These are phyloP conservation scores for Decorospora gaudefroyi DNA, from an alignment of 2,329 filamentous ascomycete species.

Conservation along the genomic window DNA sequence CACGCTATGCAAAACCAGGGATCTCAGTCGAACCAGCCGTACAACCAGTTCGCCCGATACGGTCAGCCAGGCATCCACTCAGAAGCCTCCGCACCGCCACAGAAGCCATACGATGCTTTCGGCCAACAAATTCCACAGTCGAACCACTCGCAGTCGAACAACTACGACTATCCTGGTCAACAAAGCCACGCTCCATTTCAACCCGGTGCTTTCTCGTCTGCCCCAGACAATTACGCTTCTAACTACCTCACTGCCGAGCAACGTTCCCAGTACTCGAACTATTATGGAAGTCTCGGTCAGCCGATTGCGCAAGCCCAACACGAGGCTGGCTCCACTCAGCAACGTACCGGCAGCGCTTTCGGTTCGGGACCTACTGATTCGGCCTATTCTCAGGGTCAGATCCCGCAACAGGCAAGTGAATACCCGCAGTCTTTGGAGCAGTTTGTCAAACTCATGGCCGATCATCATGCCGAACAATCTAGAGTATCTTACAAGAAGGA, in stretches of 20 bases:
- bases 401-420: conserved; percentile 58
- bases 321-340: conserved; percentile 71
- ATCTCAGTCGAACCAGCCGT: conserved; percentile 51
- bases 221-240: conserved; percentile 76
- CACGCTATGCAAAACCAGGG: conserved; percentile 60
- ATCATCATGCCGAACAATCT: conserved; percentile 7
- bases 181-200: conserved; percentile 63
- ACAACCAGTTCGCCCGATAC: conserved; percentile 72
- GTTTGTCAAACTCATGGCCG: conserved; percentile 4
- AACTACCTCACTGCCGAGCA: conserved; percentile 79
- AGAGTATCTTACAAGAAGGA: conserved; percentile 7
- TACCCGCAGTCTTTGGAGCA: background rate
- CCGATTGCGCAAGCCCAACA: conserved; percentile 64
- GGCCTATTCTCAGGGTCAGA: conserved; percentile 66
- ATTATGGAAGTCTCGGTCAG: conserved; percentile 60
- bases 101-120: conserved; percentile 89
- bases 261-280: conserved; percentile 72
- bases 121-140: conserved; percentile 67
- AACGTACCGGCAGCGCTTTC: conserved; percentile 79
- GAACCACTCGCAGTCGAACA: conserved; percentile 42
- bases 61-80: conserved; percentile 63
- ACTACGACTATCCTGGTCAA: conserved; percentile 56
- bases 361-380: conserved; percentile 63
- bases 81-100: conserved; percentile 64
- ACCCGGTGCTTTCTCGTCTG: conserved; percentile 71